phyloP scores from a whole-genome alignment of 345 rosid species.

The Mercurialis annua region DNA sequence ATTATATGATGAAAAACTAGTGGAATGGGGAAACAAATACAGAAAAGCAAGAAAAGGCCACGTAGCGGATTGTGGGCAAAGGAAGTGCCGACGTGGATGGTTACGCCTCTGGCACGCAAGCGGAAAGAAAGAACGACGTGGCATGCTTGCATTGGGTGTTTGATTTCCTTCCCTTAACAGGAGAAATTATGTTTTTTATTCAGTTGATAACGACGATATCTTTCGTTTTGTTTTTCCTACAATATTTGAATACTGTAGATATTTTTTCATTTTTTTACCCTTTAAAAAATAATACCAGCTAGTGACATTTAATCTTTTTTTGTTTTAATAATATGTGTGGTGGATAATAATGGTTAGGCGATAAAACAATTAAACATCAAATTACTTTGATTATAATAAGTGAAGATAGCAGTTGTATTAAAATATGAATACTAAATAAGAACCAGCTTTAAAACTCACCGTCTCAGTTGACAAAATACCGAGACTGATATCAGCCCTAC shows the following conservation, averaged over 20 bases:
- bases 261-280: too few species aligned
- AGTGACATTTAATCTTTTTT: too few species aligned
- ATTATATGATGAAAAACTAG: too few species aligned
- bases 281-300: too few species aligned
- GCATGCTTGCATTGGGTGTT: slow-evolving; percentile 21
- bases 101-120: neutral
- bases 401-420: neutral
- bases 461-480: neutral
- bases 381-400: too few species aligned
- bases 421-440: neutral
- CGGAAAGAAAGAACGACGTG: neutral
- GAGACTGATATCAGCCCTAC: neutral
- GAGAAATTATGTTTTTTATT: neutral
- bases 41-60: neutral
- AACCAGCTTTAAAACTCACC: neutral
- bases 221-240: neutral
- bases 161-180: neutral
- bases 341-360: too few species aligned
- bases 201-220: neutral
- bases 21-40: too few species aligned
- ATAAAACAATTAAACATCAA: too few species aligned
- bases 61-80: neutral
- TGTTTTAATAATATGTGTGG: too few species aligned
- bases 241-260: too few species aligned
- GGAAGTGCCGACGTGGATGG: slow-evolving; percentile 6